Percentiles rank a stretch among this genome's conserved stretches.
Conservation (phyloP, 768 basidiomycete species). For the Daedaleopsis nitida region DNA sequence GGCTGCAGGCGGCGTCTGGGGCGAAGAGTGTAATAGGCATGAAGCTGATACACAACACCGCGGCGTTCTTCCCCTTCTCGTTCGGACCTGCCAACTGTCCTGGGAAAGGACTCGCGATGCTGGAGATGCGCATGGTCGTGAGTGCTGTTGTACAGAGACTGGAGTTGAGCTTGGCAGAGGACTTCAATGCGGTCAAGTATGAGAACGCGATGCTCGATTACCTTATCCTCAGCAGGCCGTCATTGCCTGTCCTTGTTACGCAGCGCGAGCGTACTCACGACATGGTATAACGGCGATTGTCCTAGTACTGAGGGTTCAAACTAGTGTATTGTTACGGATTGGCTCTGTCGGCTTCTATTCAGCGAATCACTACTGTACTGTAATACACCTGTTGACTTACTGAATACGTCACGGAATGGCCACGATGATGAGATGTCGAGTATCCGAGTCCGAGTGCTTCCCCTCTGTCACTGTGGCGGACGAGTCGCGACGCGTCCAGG, state of each 20-base stretch:
- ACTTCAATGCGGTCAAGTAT: slow-evolving; percentile 11
- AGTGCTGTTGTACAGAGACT: slow-evolving; percentile 30
- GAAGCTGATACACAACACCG: slow-evolving; percentile 13
- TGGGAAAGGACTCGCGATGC: slow-evolving; percentile 45
- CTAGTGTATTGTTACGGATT: too few species aligned
- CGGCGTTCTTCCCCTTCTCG: slow-evolving; percentile 44
- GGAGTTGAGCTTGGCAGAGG: slow-evolving; percentile 20
- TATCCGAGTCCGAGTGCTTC: neutral
- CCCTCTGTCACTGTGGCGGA: neutral
- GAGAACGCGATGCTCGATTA: slow-evolving; percentile 11
- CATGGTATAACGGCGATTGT: too few species aligned
- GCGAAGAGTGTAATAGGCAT: neutral
- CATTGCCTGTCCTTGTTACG: slow-evolving; percentile 12
- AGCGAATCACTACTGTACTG: too few species aligned
- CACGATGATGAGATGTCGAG: neutral
- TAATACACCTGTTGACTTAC: too few species aligned
- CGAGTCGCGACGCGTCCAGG: slow-evolving; percentile 13
- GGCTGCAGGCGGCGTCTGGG: slow-evolving; percentile 34
- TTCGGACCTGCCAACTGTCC: slow-evolving; percentile 54
- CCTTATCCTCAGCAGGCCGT: slow-evolving; percentile 14
- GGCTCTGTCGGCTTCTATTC: too few species aligned
- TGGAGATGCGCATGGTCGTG: slow-evolving; percentile 38
- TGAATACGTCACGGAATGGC: too few species aligned
- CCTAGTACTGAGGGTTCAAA: too few species aligned
- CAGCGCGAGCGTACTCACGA: neutral